Base-by-base conservation (phyloP, 1,284 basidiomycete species). In the Meripilus lineatus region DNA sequence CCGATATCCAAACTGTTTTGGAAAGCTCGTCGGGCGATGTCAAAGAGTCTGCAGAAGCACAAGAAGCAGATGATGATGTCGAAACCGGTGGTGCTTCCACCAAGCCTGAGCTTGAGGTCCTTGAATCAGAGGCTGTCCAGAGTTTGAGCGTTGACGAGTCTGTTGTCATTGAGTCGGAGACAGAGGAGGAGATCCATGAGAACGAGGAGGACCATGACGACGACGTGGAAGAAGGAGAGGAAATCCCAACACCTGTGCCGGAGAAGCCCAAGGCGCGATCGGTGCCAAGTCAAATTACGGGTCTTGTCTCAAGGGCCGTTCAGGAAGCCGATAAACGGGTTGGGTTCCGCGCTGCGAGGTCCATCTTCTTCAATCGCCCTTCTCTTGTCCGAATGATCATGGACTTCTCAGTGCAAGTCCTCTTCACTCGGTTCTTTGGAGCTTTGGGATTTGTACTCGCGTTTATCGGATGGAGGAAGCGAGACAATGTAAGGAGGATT, bases 341-440 rank as follows among this genome's bases (percentile, higher is more conserved):
- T n/a, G n/a, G n/a, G n/a, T n/a, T n/a, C n/a, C n/a, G n/a, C n/a
- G n/a, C n/a, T n/a, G n/a, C n/a, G 8, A 20, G 13, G 20, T 21
- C 36, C 17, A 23, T 37, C 36, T 22, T n/a, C 5, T 23, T 37
- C n/a, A n/a, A n/a, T n/a, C n/a, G n/a, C 23, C n/a, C 8, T 17
- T 18, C 40, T 5, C 23, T 41, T 32, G 10, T 41, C 5, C 10
- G 30, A 5, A 21, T 41, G 17, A 21, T 17, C 4, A 10, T 41
- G 10, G 40, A 41, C 11, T 32, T 23, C 15, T 10, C 37, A 22
- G 25, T 45, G 6, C 22, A 32, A 8, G 18, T 21, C 10, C 28
- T 45, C 8, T 32, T 30, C 23, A 28, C 24, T 4, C 20, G 43
- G n/a, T 38, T 34, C 18, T 45, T 38, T 15, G 43, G 43, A 3